Evolutionary conservation across 192 early-diverging fungal genomes (phyloP), one percentile per base, ranked within the genome.

Genomic region (Linnemannia exigua): DNA sequence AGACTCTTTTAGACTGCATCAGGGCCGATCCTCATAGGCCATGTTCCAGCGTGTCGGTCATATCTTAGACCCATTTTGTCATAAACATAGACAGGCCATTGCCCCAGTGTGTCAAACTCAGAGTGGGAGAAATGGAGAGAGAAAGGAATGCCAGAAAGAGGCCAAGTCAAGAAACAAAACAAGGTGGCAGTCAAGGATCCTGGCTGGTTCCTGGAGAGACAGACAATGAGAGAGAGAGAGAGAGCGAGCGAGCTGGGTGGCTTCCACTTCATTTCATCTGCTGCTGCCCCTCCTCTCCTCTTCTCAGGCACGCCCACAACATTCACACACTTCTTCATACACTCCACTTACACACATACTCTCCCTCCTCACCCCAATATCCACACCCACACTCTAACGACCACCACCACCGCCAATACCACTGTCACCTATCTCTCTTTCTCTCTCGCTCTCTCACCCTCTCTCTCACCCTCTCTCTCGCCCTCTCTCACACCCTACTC

Each of bases 291-390:
- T n/a, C n/a, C n/a, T n/a, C n/a, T n/a, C n/a, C n/a, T n/a, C n/a
- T 52, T 52, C 52, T 54, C 52, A 54, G 52, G 52, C 51, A 47
- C 70, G n/a, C n/a, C n/a, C n/a, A n/a, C n/a, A n/a, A n/a, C n/a
- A n/a, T n/a, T n/a, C n/a, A n/a, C n/a, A n/a, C n/a, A n/a, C n/a
- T n/a, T n/a, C n/a, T n/a, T n/a, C n/a, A n/a, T n/a, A n/a, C n/a
- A n/a, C n/a, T n/a, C 41, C 9, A 44, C 5, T 44, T 6, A 44
- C 41, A 44, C 41, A 44, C 41, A 6, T 9, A 6, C 41, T 44
- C 41, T 44, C 41, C 41, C 41, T 44, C 41, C 9, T 44, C 9
- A 44, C 41, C 9, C 41, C 9, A 44, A 3, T 44, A 3, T 44
- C 3, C 41, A 6, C 41, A n/a, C n/a, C n/a, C n/a, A n/a, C 9